A percentile compares a stretch with the other conserved stretches of the same genome.
phyloP scores from a whole-genome alignment of 257 asterid genomes.

The Solanum tarijense region DNA sequence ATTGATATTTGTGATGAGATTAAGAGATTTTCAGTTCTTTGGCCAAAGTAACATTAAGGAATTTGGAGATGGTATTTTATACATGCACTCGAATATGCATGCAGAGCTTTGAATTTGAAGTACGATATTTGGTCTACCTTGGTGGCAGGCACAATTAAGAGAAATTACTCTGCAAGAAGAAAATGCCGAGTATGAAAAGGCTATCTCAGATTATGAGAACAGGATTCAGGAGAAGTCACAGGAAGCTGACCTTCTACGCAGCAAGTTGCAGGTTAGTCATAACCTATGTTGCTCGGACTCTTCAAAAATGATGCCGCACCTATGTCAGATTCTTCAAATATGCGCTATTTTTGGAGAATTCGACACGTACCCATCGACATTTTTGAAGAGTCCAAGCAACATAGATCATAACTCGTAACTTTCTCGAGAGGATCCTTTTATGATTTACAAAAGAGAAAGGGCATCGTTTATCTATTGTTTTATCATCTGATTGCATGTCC shows the following conservation, averaged over 20 bases:
- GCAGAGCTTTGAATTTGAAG: not conserved
- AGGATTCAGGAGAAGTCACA: slow-evolving; percentile 63
- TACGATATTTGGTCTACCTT: not conserved
- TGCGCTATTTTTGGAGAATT: too few species aligned
- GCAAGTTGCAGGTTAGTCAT: slow-evolving; percentile 64
- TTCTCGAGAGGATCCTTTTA: not conserved
- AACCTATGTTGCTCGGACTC: too few species aligned
- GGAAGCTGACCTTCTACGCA: slow-evolving; percentile 60
- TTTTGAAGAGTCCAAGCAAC: not conserved
- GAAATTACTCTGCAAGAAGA: slow-evolving; percentile 71
- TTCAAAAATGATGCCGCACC: too few species aligned
- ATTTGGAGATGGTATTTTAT: not conserved
- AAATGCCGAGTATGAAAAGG: slow-evolving; percentile 66
- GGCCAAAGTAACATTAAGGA: not conserved
- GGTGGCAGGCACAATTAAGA: slow-evolving; percentile 56
- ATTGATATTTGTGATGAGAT: not conserved
- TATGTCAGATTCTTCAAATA: too few species aligned
- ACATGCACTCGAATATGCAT: not conserved
- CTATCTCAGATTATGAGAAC: slow-evolving; percentile 51
- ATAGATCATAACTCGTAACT: not conserved
- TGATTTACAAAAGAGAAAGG: not conserved
- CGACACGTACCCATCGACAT: too few species aligned
- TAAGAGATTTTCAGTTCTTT: not conserved
- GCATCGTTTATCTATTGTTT: not conserved
- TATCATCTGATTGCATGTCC: not conserved